Conservation (phyloP, 495 filamentous ascomycete genomes). For the Diplogelasinospora grovesii region DNA sequence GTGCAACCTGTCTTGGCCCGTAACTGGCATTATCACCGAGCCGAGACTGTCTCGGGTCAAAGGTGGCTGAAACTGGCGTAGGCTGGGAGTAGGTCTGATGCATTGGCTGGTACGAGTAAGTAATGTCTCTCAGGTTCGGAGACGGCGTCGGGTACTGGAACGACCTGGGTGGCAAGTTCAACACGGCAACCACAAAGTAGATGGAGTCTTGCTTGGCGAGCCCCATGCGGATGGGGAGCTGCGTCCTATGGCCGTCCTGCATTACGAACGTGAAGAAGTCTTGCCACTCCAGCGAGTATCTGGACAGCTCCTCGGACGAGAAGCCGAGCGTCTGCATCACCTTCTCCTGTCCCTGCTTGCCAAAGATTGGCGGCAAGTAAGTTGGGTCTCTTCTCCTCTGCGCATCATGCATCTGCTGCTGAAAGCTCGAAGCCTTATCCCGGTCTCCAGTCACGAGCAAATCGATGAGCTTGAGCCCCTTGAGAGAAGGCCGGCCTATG, state of each 20-base stretch:
- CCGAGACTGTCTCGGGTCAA: conserved; percentile 33
- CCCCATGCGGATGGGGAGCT: conserved; percentile 38
- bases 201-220: conserved; percentile 47
- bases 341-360: conserved; percentile 38
- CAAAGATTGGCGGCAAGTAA: conserved; percentile 50
- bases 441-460: conserved; percentile 43
- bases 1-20: conserved; percentile 25
- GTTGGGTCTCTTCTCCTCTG: conserved; percentile 45
- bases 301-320: conserved; percentile 37
- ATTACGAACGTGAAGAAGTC: conserved; percentile 45
- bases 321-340: conserved; percentile 45
- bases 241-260: conserved; percentile 38
- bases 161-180: conserved; percentile 26
- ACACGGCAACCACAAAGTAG: conserved; percentile 44
- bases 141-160: conserved; percentile 40
- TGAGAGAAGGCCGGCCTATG: conserved; percentile 35
- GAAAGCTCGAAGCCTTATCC: conserved; percentile 41
- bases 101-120: conserved; percentile 38
- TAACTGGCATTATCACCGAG: conserved; percentile 26
- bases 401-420: conserved; percentile 41
- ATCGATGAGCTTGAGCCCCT: conserved; percentile 41
- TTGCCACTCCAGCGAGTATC: conserved; percentile 37
- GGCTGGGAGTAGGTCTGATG: conserved; percentile 34
- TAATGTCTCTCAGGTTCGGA: conserved; percentile 39
- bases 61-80: conserved; percentile 37